phyloP scores from a whole-genome alignment of 148 eudicot species.

The Euryodendron excelsum region DNA sequence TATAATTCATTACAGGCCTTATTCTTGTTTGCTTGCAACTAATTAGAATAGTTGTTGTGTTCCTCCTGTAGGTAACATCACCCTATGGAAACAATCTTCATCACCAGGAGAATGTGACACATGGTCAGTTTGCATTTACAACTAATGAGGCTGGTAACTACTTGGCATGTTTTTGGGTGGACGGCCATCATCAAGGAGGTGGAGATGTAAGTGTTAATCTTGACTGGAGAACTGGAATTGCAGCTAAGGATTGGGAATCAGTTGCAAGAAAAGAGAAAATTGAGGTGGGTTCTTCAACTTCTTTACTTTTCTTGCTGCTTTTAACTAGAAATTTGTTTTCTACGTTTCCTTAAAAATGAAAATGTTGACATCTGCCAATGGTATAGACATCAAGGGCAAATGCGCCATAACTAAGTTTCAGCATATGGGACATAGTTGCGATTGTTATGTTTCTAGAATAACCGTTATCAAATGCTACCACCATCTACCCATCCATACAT shows the following conservation, averaged over 20 bases:
- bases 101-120: constrained; percentile 55
- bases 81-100: constrained; percentile 75
- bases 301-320: constrained; percentile 8
- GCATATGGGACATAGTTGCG: neutral
- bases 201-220: constrained; percentile 61
- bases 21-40: neutral
- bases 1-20: neutral
- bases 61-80: constrained; percentile 59
- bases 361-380: neutral
- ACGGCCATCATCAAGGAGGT: constrained; percentile 35
- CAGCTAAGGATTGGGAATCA: constrained; percentile 92
- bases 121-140: constrained; percentile 93
- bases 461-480: neutral
- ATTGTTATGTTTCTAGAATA: neutral
- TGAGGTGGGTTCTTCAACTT: constrained; percentile 41
- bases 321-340: neutral
- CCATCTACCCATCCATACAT: too few relatives aligned
- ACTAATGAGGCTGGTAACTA: constrained; percentile 73
- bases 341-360: neutral
- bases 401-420: too few relatives aligned
- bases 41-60: neutral
- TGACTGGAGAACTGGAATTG: constrained; percentile 89
- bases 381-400: neutral
- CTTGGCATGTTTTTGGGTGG: constrained; percentile 76
- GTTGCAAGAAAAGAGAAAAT: constrained; percentile 83